Evolutionary conservation across 2,329 filamentous ascomycete species (phyloP).

Genomic region (Didymella keratinophila): DNA sequence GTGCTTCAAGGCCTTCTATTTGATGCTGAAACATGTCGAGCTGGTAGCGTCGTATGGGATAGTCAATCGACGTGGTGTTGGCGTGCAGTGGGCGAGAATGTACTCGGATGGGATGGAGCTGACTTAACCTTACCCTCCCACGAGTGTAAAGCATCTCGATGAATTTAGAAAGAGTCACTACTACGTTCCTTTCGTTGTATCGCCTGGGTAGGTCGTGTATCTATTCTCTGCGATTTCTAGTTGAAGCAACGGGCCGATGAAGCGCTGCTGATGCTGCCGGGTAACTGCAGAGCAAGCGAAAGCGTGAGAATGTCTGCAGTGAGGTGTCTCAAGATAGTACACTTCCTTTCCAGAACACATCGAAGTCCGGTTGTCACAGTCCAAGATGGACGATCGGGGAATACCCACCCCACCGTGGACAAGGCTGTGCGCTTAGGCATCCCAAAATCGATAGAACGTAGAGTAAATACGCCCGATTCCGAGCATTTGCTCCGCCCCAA

Average conservation of each 20-base stretch:
- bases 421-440: constrained; percentile 15
- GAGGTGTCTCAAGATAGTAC: neutral
- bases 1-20: neutral
- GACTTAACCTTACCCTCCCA: no score
- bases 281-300: neutral
- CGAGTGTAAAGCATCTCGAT: no score
- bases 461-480: neutral
- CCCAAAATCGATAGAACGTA: constrained; percentile 8
- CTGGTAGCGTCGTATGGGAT: no score
- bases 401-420: neutral
- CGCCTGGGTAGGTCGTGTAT: no score
- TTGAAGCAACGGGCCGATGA: neutral
- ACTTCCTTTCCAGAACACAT: neutral
- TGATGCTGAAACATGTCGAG: neutral
- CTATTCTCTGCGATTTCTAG: no score
- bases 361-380: neutral
- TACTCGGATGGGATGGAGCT: no score
- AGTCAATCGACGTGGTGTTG: no score
- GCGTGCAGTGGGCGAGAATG: no score
- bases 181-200: no score
- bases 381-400: neutral
- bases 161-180: neutral
- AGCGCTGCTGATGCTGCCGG: neutral
- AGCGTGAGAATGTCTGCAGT: neutral
- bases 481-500: neutral